These are phyloP conservation scores for Pseudozyma pruni DNA, from an alignment of 1,284 basidiomycete genomes.

Conservation along the genomic window DNA sequence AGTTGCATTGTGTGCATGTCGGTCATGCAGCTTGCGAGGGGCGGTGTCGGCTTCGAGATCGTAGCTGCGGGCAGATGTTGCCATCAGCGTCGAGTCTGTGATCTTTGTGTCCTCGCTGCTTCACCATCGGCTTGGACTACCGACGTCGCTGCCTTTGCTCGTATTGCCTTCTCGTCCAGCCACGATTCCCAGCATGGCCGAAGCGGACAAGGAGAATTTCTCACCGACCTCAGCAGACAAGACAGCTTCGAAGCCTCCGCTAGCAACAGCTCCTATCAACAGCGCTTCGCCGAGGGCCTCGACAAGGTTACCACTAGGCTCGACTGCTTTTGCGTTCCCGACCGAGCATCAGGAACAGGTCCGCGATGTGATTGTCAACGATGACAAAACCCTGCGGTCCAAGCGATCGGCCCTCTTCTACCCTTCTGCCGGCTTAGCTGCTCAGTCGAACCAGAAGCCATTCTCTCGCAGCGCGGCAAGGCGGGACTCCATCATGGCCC, in stretches of 20 bases:
- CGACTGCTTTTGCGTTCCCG: conserved; percentile 22
- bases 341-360: conserved; percentile 27
- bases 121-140: no score
- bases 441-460: conserved; percentile 53
- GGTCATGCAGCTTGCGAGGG: no score
- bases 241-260: not conserved
- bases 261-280: not conserved
- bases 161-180: no score
- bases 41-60: no score
- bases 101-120: no score
- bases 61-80: no score
- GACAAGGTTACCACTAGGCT: not conserved
- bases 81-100: no score
- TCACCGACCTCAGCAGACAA: not conserved
- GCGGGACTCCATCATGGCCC: conserved; percentile 49
- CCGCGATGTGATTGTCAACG: conserved; percentile 29
- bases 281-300: not conserved
- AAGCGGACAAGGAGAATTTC: conserved; percentile 31
- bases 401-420: conserved; percentile 44
- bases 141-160: no score
- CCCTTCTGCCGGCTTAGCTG: conserved; percentile 33
- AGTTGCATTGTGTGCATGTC: no score
- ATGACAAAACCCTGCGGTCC: conserved; percentile 32
- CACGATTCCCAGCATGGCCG: conserved; percentile 6
- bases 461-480: conserved; percentile 59